Conservation (phyloP, 371 early-diverging fungal genomes). For the Rhizomucor miehei region DNA sequence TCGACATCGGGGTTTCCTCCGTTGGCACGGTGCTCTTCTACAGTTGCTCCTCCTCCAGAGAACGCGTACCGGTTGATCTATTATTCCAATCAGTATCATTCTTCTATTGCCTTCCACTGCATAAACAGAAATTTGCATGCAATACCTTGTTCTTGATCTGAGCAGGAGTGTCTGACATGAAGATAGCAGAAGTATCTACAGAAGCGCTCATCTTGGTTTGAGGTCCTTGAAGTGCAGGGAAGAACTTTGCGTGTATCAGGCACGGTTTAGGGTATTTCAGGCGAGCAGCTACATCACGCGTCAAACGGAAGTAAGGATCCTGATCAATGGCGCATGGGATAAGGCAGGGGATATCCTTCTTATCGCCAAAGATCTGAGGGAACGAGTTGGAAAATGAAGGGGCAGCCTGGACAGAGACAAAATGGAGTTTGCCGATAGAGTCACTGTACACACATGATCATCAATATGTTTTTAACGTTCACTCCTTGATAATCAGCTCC, state of each 20-base stretch:
- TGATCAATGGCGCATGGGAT: slow-evolving; percentile 99
- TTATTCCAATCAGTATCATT: no score
- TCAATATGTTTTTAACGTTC: background rate
- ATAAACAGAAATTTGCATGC: background rate
- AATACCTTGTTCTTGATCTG: slow-evolving; percentile 95
- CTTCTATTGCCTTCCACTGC: no score
- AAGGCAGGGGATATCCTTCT: slow-evolving; percentile 91
- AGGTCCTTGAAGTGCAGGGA: slow-evolving; percentile 98
- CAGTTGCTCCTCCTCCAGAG: slow-evolving; percentile 94
- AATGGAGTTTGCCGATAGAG: slow-evolving; percentile 89
- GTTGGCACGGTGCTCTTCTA: slow-evolving; percentile 85
- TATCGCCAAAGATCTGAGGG: slow-evolving; percentile 92
- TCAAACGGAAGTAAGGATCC: slow-evolving; percentile 99
- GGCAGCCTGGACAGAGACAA: slow-evolving; percentile 91
- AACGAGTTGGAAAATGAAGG: slow-evolving; percentile 95
- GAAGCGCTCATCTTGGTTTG: slow-evolving; percentile 99
- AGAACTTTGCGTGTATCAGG: slow-evolving; percentile 94
- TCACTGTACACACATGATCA: slow-evolving; percentile 52
- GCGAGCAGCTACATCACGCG: slow-evolving; percentile 94
- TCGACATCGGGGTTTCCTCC: slow-evolving; percentile 99
- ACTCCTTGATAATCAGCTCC: background rate
- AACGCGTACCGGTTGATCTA: slow-evolving; percentile 95
- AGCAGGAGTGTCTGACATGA: slow-evolving; percentile 90
- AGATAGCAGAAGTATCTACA: slow-evolving; percentile 89
- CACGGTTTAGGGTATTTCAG: slow-evolving; percentile 98